Evolutionary conservation across 148 eudicot genomes (phyloP).

Genomic region (Pouteria glomerata): DNA sequence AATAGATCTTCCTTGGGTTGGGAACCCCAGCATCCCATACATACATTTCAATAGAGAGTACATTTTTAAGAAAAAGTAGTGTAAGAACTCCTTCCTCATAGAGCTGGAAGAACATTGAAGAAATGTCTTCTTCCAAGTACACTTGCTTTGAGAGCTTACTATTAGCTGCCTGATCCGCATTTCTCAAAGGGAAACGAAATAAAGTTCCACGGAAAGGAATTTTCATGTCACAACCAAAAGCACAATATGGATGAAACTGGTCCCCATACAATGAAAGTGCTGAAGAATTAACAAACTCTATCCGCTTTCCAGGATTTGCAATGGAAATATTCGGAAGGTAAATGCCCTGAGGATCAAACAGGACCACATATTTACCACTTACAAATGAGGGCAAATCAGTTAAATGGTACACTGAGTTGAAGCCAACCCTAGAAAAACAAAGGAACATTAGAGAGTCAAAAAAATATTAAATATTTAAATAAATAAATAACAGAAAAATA

Average conservation of each 20-base stretch:
- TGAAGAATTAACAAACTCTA: slow-evolving; percentile 83
- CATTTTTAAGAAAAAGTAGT: slow-evolving; percentile 80
- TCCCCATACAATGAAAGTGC: slow-evolving; percentile 77
- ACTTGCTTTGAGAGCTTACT: slow-evolving; percentile 97
- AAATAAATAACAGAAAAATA: not conserved
- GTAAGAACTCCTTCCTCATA: slow-evolving; percentile 85
- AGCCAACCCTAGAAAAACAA: slow-evolving; percentile 76
- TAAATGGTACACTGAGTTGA: slow-evolving; percentile 96
- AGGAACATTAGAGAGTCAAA: not conserved
- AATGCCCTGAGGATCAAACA: slow-evolving; percentile 95
- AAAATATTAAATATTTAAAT: not conserved
- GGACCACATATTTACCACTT: slow-evolving; percentile 85
- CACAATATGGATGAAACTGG: slow-evolving; percentile 91
- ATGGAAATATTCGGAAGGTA: slow-evolving; percentile 93
- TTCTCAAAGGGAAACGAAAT: slow-evolving; percentile 98
- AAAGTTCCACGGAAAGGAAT: slow-evolving; percentile 77
- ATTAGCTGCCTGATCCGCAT: slow-evolving; percentile 76
- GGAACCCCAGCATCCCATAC: slow-evolving; percentile 75
- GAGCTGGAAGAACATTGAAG: slow-evolving; percentile 76
- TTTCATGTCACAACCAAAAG: slow-evolving; percentile 95
- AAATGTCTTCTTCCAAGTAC: slow-evolving; percentile 75
- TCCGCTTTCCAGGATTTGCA: slow-evolving; percentile 95
- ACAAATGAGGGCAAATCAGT: slow-evolving; percentile 99
- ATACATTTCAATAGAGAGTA: slow-evolving; percentile 79
- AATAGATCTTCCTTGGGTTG: slow-evolving; percentile 67